phyloP scores from a whole-genome alignment of 2,329 filamentous ascomycete genomes.

The Blastomyces silverae region DNA sequence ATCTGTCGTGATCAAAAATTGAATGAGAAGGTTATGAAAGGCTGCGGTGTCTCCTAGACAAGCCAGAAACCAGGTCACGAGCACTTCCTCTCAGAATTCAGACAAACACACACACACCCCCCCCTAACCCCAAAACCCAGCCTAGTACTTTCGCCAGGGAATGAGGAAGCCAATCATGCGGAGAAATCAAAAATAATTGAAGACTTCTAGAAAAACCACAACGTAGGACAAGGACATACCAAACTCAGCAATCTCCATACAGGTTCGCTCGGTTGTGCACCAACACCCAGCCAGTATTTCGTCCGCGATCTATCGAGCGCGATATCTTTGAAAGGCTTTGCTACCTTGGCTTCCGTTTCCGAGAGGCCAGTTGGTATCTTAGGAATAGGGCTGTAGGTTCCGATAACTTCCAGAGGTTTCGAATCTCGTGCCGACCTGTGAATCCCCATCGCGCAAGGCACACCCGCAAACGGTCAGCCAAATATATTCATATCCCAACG shows the following conservation, averaged over 20 bases:
- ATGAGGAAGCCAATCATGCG: background rate
- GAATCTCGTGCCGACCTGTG: constrained; percentile 74
- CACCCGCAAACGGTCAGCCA: background rate
- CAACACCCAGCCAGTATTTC: constrained; percentile 94
- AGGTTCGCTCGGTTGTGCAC: constrained; percentile 85
- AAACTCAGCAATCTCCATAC: constrained; percentile 68
- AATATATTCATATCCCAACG: background rate
- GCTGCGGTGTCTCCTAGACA: background rate
- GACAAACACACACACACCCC: background rate
- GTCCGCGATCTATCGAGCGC: constrained; percentile 73
- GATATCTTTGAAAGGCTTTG: constrained; percentile 80
- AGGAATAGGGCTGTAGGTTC: constrained; percentile 56
- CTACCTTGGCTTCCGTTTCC: constrained; percentile 44
- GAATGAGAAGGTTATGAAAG: background rate
- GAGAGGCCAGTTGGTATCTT: constrained; percentile 46
- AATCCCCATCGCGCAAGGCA: background rate
- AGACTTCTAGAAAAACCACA: background rate
- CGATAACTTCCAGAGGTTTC: constrained; percentile 88
- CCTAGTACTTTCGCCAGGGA: background rate
- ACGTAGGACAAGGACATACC: constrained; percentile 19
- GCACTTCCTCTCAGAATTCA: background rate
- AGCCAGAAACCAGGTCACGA: background rate
- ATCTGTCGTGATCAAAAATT: background rate
- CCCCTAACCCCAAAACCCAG: background rate
- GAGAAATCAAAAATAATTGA: constrained; percentile 6